Evolutionary conservation across 139 green algal genomes (phyloP).

Genomic region (Micromonas pusilla): DNA sequence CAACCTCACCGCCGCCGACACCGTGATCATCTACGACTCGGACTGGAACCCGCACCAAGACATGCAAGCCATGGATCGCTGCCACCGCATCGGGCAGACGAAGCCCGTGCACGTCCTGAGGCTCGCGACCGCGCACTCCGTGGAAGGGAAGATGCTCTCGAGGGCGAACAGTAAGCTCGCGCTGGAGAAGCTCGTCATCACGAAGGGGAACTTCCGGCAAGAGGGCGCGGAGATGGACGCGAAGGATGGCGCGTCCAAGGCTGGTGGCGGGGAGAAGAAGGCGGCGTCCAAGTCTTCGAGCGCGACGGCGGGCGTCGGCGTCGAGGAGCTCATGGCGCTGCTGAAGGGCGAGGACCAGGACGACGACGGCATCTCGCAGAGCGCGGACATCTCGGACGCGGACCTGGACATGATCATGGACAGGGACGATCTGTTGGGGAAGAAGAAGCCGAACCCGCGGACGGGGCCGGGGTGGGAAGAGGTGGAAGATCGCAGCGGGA

Average conservation of each 20-base stretch:
- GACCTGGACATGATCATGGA: conserved; percentile 13
- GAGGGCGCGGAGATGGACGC: conserved; percentile 32
- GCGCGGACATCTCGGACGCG: conserved; percentile 22
- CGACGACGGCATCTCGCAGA: conserved; percentile 13
- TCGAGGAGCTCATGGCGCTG: conserved; percentile 70
- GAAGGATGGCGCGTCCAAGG: not conserved
- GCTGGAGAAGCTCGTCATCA: conserved; percentile 87
- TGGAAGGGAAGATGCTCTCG: conserved; percentile 90
- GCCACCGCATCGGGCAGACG: conserved; percentile 95
- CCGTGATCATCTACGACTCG: conserved; percentile 70
- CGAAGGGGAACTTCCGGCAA: conserved; percentile 88
- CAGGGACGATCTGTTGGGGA: conserved; percentile 5
- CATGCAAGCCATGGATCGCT: conserved; percentile 93
- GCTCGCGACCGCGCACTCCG: conserved; percentile 79
- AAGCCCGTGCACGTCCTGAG: conserved; percentile 90
- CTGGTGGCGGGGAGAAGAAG: not conserved
- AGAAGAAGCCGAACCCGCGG: conserved; percentile 5
- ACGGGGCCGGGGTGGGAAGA: conserved; percentile 19
- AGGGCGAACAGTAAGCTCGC: conserved; percentile 81
- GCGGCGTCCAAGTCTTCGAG: conserved; percentile 28
- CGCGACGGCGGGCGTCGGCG: conserved; percentile 48
- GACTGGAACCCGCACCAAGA: conserved; percentile 42
- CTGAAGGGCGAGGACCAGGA: conserved; percentile 41
- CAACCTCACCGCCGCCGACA: conserved; percentile 85
- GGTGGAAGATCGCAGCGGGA: conserved; percentile 14